A percentile compares a stretch with the other conserved stretches of the same genome.
Evolutionary conservation across 2,329 filamentous ascomycete genomes (phyloP).

Genomic region (Xenosphaeropsis pyriputrescens): DNA sequence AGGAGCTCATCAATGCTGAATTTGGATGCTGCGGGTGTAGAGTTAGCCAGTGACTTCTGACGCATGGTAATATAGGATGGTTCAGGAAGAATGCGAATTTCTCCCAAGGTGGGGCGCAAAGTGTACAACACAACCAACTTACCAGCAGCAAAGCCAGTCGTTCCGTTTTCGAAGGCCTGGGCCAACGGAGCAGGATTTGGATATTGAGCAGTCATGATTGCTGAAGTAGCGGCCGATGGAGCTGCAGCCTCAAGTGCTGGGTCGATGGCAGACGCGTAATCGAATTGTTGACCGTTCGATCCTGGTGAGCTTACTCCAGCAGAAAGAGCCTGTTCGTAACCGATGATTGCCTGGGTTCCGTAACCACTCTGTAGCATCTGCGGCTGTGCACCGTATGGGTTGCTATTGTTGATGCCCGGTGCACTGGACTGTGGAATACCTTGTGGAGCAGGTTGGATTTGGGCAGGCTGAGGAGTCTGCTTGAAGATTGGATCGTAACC

Average conservation of each 20-base stretch:
- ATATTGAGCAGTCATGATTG: background rate
- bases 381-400: slow-evolving; percentile 30
- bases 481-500: slow-evolving; percentile 85
- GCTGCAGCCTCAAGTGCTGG: slow-evolving; percentile 41
- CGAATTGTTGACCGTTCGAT: slow-evolving; percentile 30
- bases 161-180: no score
- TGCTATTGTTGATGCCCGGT: slow-evolving; percentile 13
- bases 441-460: slow-evolving; percentile 57
- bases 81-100: slow-evolving; percentile 28
- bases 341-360: slow-evolving; percentile 12
- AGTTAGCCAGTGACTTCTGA: slow-evolving; percentile 26
- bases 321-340: slow-evolving; percentile 18
- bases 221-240: slow-evolving; percentile 9
- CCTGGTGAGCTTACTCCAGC: slow-evolving; percentile 26
- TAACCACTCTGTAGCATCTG: slow-evolving; percentile 29
- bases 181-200: no score
- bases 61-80: slow-evolving; percentile 14
- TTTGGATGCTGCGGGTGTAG: slow-evolving; percentile 36
- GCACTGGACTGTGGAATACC: slow-evolving; percentile 12
- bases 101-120: slow-evolving; percentile 28
- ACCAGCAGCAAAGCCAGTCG: slow-evolving; percentile 1
- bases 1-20: slow-evolving; percentile 66
- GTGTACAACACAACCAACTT: slow-evolving; percentile 19
- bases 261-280: slow-evolving; percentile 49
- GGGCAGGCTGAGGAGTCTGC: slow-evolving; percentile 47